A percentile compares a stretch with the other conserved stretches of the same genome.
Conservation (phyloP, 805 yeast genomes). For the Yamadazyma paraphyllophila region DNA sequence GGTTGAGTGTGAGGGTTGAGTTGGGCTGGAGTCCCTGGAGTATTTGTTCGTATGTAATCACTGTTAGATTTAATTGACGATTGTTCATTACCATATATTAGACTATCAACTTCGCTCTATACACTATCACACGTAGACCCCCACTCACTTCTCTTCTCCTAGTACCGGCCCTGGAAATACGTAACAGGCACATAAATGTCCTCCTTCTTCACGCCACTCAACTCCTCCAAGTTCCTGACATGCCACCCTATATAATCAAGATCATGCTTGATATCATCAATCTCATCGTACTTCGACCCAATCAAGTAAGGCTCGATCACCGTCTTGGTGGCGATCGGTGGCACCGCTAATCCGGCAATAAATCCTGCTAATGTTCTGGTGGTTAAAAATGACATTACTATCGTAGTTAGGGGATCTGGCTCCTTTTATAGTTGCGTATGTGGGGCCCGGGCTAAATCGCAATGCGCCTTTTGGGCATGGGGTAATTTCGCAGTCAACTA, state of each 20-base stretch:
- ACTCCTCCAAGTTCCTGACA: conserved; percentile 30
- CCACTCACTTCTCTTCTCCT: not conserved
- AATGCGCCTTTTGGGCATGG: conserved; percentile 1
- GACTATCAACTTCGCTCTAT: no score
- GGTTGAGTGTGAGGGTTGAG: no score
- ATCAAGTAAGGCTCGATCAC: conserved; percentile 24
- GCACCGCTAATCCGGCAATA: conserved; percentile 27
- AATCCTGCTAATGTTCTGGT: conserved; percentile 20
- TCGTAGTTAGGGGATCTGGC: not conserved
- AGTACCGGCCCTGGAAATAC: conserved; percentile 21
- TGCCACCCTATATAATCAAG: conserved; percentile 36
- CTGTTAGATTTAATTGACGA: no score
- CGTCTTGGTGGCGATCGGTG: conserved; percentile 29
- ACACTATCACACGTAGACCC: not conserved
- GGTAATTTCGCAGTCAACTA: conserved; percentile 3
- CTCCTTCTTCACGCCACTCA: conserved; percentile 24
- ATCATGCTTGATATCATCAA: conserved; percentile 28
- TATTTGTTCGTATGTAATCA: no score
- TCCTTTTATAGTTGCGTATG: conserved; percentile 7
- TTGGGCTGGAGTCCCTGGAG: no score
- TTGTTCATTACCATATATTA: not conserved
- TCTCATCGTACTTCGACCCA: conserved; percentile 25
- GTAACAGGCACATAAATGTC: conserved; percentile 29
- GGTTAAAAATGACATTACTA: conserved; percentile 8
- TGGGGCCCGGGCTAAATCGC: conserved; percentile 4